phyloP scores from a whole-genome alignment of 345 rosid species.

The Brassica rapa region DNA sequence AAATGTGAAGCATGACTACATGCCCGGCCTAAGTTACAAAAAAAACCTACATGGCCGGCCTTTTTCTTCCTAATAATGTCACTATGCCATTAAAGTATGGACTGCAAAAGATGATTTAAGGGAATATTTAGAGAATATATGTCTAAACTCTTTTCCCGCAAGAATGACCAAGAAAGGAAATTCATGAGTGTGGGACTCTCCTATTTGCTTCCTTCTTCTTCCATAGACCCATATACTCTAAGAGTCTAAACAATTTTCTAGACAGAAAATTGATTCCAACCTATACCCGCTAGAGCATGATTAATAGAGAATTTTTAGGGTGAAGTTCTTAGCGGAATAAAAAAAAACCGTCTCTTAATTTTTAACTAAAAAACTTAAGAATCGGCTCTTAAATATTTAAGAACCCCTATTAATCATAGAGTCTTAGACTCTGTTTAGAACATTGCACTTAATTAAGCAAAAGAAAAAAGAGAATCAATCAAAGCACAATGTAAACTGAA shows the following conservation, averaged over 20 bases:
- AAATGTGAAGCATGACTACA: not conserved
- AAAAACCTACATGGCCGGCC: not conserved
- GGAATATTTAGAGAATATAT: conserved; percentile 20
- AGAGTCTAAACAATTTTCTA: too few relatives aligned
- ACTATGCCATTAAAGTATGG: not conserved
- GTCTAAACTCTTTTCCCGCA: conserved; percentile 15
- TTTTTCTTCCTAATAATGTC: not conserved
- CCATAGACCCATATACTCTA: not conserved
- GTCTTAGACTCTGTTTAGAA: not conserved
- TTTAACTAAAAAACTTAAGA: too few relatives aligned
- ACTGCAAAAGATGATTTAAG: not conserved
- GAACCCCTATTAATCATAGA: too few relatives aligned
- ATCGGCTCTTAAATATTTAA: too few relatives aligned
- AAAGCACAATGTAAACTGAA: conserved; percentile 21
- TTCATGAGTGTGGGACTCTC: conserved; percentile 38
- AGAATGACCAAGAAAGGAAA: conserved; percentile 34
- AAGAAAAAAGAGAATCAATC: not conserved
- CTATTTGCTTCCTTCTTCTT: not conserved
- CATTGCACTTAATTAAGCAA: not conserved
- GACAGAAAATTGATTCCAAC: too few relatives aligned
- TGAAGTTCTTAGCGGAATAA: too few relatives aligned
- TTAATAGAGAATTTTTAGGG: too few relatives aligned
- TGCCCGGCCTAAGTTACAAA: not conserved
- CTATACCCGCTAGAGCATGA: too few relatives aligned
- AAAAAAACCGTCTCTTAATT: too few relatives aligned